phyloP scores from a whole-genome alignment of 1,284 basidiomycete species.

The Cryptococcus sp. region DNA sequence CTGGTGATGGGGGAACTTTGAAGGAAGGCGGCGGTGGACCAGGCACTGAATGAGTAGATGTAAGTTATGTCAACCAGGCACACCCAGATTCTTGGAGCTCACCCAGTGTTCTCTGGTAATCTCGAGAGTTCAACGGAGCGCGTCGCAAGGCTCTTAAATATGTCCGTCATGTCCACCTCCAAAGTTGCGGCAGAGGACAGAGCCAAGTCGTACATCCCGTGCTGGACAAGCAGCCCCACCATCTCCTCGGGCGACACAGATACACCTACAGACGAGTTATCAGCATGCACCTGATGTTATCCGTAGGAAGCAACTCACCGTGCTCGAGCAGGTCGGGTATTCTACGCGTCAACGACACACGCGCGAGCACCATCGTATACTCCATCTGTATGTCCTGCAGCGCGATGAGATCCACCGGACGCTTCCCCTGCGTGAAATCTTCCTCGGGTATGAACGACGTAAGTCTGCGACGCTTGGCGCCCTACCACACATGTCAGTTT shows the following conservation, averaged over 20 bases:
- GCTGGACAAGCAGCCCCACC: slow-evolving; percentile 74
- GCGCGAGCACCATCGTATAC: slow-evolving; percentile 73
- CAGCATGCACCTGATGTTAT: background rate
- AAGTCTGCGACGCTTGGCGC: slow-evolving; percentile 66
- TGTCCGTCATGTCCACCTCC: slow-evolving; percentile 77
- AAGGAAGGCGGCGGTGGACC: slow-evolving; percentile 71
- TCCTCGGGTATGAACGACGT: slow-evolving; percentile 74
- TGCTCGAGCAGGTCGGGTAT: slow-evolving; percentile 58
- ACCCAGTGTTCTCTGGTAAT: slow-evolving; percentile 47
- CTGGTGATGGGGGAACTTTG: slow-evolving; percentile 68
- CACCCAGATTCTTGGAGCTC: no score
- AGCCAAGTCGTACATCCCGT: slow-evolving; percentile 74
- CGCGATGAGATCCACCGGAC: slow-evolving; percentile 71
- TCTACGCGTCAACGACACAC: slow-evolving; percentile 67
- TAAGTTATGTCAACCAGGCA: slow-evolving; percentile 8
- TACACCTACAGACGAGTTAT: slow-evolving; percentile 54
- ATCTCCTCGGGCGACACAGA: slow-evolving; percentile 67
- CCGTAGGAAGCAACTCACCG: slow-evolving; percentile 49
- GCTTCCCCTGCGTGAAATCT: slow-evolving; percentile 59
- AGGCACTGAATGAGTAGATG: slow-evolving; percentile 54
- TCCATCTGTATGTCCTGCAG: slow-evolving; percentile 80
- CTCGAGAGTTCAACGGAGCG: slow-evolving; percentile 73
- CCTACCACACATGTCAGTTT: slow-evolving; percentile 17
- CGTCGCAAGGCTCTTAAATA: slow-evolving; percentile 73
- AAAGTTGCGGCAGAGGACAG: slow-evolving; percentile 72